Base-by-base conservation (phyloP, 176 grass and related monocot genomes). In the Oryza brachyantha region DNA sequence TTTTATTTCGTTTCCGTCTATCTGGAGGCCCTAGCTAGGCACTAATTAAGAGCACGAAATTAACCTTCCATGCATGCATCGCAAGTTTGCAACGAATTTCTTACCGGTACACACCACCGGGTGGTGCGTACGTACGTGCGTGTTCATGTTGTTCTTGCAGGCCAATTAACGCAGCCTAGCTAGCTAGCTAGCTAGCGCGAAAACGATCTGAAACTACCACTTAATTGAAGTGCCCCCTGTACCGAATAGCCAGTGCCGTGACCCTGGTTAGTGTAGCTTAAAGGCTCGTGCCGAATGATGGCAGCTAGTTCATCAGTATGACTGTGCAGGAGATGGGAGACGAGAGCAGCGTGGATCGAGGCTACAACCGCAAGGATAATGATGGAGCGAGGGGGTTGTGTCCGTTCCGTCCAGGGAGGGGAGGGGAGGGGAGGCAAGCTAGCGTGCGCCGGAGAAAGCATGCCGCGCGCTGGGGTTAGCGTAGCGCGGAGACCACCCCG, bases 381-480 rank as follows among this genome's bases (percentile, higher is more conserved):
- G 86, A 88, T 74, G 64, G 55, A 64, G 55, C 76, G 4, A 26
- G 3, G 67, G 25, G 19, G n/a, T n/a, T 64, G 79, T 38, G 29
- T 50, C 57, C 26, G 78, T 31, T 52, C 4, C 13, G 3, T 64
- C 22, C 28, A 24, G 46, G 34, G 24, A 21, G 21, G 42, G 16
- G 34, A 34, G 29, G 21, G 42, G 16, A 50, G 59, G 25, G 10
- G 52, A 29, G 38, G n/a, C 8, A n/a, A 24, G 75, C 69, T 84
- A 84, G 72, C 87, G 87, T 85, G 87, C 43, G 37, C 37, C 57
- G 72, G 87, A 81, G 82, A 89, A 89, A 89, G 87, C 87, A 75
- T 69, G 40, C 43, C n/a, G n/a, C n/a, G n/a, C n/a, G n/a, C n/a
- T 70, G 72, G 26, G 65, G 77, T 81, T 85, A 66, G 87, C 87